Conservation (phyloP, 2,329 filamentous ascomycete species). For the Verticillium nonalfalfae region DNA sequence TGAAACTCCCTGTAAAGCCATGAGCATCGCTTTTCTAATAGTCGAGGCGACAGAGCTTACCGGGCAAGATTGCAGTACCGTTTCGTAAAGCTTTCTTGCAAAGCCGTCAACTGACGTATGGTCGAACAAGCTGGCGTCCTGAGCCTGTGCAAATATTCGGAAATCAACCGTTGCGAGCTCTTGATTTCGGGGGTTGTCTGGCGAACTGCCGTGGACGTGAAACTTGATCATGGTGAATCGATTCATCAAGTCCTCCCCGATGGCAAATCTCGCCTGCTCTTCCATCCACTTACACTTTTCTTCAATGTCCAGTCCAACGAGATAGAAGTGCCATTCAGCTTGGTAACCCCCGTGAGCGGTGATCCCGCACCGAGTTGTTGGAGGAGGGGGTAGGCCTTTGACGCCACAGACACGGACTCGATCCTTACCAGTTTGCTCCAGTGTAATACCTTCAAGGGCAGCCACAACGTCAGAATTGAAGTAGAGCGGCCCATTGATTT, state of each 20-base stretch:
- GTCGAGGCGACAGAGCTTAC: conserved; percentile 9
- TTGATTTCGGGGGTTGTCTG: conserved; percentile 20
- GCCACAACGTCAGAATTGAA: conserved; percentile 42
- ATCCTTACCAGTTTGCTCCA: not conserved
- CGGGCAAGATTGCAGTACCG: conserved; percentile 25
- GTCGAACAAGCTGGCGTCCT: conserved; percentile 12
- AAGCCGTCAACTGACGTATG: conserved; percentile 12
- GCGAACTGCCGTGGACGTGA: conserved; percentile 13
- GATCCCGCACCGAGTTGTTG: conserved; percentile 31
- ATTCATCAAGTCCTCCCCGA: conserved; percentile 20
- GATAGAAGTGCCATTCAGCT: conserved; percentile 21
- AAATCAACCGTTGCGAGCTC: conserved; percentile 31
- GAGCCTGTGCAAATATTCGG: conserved; percentile 30
- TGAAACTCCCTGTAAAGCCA: not conserved
- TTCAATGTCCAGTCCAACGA: conserved; percentile 15
- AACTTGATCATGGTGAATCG: not conserved
- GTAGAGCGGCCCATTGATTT: conserved; percentile 36
- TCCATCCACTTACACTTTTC: conserved; percentile 18
- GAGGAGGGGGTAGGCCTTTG: conserved; percentile 27
- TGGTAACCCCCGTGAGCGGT: conserved; percentile 29
- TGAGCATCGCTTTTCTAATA: too few species aligned
- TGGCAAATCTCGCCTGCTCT: conserved; percentile 16
- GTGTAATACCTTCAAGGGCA: conserved; percentile 23
- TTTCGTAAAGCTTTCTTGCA: conserved; percentile 19
- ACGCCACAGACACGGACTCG: conserved; percentile 28